These are phyloP conservation scores for Aegilops umbellulata DNA, from an alignment of 176 grass and related monocot species.

Conservation along the genomic window DNA sequence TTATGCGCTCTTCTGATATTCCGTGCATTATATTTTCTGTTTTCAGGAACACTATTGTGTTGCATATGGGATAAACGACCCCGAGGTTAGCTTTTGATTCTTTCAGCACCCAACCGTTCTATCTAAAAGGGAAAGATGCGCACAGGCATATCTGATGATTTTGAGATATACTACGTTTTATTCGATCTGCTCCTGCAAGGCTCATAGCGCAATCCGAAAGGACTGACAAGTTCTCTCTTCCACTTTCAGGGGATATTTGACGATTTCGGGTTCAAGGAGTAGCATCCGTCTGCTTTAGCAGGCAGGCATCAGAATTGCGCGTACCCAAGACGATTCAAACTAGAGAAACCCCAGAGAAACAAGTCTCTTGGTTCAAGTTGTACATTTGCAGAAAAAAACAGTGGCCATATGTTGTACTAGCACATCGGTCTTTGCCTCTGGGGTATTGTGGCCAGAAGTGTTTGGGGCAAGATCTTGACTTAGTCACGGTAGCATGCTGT, in stretches of 20 bases:
- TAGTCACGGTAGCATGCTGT: too few relatives aligned
- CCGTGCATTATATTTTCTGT: not conserved
- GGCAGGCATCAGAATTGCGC: not conserved
- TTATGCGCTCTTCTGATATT: not conserved
- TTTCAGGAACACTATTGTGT: constrained; percentile 95
- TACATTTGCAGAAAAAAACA: too few relatives aligned
- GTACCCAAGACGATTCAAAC: not conserved
- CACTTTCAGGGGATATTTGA: constrained; percentile 60
- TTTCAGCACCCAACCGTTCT: not conserved
- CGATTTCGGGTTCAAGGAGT: constrained; percentile 57
- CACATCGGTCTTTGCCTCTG: too few relatives aligned
- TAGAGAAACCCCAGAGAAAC: not conserved
- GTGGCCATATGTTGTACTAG: too few relatives aligned
- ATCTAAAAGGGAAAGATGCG: not conserved
- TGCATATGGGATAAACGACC: constrained; percentile 78
- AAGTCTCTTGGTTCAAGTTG: too few relatives aligned
- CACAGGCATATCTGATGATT: not conserved
- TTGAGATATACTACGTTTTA: not conserved
- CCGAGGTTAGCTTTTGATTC: constrained; percentile 48
- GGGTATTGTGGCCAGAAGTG: too few relatives aligned
- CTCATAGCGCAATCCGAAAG: too few relatives aligned
- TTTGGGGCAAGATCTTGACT: too few relatives aligned
- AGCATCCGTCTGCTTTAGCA: not conserved
- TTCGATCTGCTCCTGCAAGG: not conserved
- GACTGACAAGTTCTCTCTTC: not conserved